These are phyloP conservation scores for Myochromella boudieri DNA, from an alignment of 768 basidiomycete genomes.

Conservation along the genomic window DNA sequence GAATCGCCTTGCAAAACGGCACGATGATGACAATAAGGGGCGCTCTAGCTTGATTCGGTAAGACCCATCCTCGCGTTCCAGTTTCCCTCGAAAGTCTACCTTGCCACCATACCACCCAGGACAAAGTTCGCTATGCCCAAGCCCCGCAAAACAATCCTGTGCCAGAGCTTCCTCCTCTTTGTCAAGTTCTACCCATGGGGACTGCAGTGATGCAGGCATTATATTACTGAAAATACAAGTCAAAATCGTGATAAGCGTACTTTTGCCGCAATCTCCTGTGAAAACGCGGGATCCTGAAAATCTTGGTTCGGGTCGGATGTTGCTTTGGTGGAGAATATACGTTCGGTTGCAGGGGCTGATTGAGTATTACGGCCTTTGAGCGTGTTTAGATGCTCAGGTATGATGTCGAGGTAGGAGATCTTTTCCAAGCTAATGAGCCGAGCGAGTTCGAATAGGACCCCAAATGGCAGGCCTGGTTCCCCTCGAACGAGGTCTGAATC, in stretches of 20 bases:
- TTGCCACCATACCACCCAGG: conserved; percentile 62
- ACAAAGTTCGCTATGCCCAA: conserved; percentile 39
- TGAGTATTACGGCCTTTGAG: conserved; percentile 31
- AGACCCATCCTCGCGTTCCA: conserved; percentile 20
- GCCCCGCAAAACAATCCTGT: conserved; percentile 31
- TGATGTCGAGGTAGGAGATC: conserved; percentile 28
- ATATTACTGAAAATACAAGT: neutral
- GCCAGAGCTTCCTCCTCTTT: conserved; percentile 44
- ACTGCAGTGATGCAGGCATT: conserved; percentile 30
- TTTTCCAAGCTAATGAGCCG: conserved; percentile 31
- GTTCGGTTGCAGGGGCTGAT: conserved; percentile 25
- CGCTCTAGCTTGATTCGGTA: conserved; percentile 47
- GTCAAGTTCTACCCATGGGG: conserved; percentile 65
- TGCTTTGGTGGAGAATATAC: conserved; percentile 10
- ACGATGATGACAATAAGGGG: conserved; percentile 53
- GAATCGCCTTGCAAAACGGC: conserved; percentile 56
- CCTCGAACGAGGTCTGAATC: conserved; percentile 11
- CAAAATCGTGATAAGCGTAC: conserved; percentile 17
- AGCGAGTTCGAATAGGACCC: conserved; percentile 54
- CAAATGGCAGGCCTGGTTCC: conserved; percentile 27
- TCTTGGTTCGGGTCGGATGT: neutral
- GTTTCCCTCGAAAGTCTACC: conserved; percentile 49
- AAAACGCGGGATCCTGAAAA: conserved; percentile 28
- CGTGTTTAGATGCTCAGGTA: conserved; percentile 20
- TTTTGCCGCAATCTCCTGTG: conserved; percentile 34